Conservation (phyloP, 1,284 basidiomycete species). For the Papiliotrema flavescens region DNA sequence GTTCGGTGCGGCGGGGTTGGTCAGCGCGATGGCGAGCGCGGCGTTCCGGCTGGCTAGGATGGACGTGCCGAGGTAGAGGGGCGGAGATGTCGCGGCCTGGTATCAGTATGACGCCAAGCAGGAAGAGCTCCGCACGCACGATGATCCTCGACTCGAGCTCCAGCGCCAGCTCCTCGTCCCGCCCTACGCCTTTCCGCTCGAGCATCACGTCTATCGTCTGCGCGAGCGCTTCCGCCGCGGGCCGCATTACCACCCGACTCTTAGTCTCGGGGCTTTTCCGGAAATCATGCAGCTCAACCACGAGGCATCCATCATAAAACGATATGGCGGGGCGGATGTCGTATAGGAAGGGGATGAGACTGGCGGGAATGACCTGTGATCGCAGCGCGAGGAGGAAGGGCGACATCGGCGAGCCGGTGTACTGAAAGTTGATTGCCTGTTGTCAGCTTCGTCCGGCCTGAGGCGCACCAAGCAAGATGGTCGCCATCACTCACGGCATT, state of each 20-base stretch:
- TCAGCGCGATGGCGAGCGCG: conserved; percentile 41
- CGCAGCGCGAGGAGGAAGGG: conserved; percentile 49
- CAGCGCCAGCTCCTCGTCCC: conserved; percentile 45
- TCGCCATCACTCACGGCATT: conserved; percentile 36
- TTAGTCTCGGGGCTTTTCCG: conserved; percentile 32
- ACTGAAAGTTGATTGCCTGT: conserved; percentile 42
- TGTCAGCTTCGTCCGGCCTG: neutral
- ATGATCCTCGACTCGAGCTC: conserved; percentile 49
- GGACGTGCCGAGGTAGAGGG: conserved; percentile 48
- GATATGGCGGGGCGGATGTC: conserved; percentile 43
- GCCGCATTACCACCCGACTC: conserved; percentile 47
- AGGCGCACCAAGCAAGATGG: neutral
- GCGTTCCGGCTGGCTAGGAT: conserved; percentile 47
- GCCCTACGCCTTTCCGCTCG: conserved; percentile 36
- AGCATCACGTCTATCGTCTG: conserved; percentile 46
- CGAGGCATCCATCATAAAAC: conserved; percentile 49
- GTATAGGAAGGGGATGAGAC: conserved; percentile 47
- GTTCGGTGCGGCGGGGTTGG: conserved; percentile 39
- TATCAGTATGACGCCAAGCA: neutral
- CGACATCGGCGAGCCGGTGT: conserved; percentile 48
- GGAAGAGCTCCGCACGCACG: too few relatives aligned
- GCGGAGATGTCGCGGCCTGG: conserved; percentile 48
- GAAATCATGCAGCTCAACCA: conserved; percentile 49
- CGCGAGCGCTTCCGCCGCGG: conserved; percentile 44
- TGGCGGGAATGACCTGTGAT: conserved; percentile 46